phyloP scores from a whole-genome alignment of 306 rosid species.

The Abrus pulchellus region DNA sequence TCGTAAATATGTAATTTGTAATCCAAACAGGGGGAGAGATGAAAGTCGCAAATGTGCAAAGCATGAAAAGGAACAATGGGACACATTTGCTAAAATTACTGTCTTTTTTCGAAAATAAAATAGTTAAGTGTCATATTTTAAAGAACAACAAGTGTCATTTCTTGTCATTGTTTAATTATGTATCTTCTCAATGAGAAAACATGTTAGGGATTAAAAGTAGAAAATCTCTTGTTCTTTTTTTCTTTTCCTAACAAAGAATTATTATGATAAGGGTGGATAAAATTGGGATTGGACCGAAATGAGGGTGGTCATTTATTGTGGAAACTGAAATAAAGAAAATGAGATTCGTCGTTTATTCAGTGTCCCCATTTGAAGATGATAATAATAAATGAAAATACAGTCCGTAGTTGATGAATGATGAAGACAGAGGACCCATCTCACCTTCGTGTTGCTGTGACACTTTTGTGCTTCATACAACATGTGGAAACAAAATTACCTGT shows the following conservation, averaged over 20 bases:
- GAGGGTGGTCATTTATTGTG: neutral
- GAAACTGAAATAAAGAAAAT: neutral
- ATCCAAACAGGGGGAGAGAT: neutral
- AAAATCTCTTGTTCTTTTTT: neutral
- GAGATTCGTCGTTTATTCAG: constrained; percentile 8
- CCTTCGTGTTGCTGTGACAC: neutral
- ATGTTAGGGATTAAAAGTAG: neutral
- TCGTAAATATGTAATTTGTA: neutral
- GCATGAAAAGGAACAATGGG: constrained; percentile 16
- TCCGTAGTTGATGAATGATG: neutral
- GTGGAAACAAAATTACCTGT: too few species aligned
- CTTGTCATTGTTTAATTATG: too few species aligned
- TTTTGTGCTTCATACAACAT: neutral
- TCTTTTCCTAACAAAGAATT: too few species aligned
- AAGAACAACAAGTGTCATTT: too few species aligned
- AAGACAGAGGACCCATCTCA: neutral
- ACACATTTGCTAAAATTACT: neutral
- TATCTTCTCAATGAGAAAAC: neutral
- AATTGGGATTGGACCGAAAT: neutral
- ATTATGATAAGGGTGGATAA: neutral
- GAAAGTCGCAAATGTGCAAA: constrained; percentile 4
- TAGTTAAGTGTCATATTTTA: too few species aligned
- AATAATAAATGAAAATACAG: constrained; percentile 27
- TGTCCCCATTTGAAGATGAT: constrained; percentile 22
- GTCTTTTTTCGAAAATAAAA: too few species aligned